phyloP scores from a whole-genome alignment of 345 rosid species.

The Acer campestre region DNA sequence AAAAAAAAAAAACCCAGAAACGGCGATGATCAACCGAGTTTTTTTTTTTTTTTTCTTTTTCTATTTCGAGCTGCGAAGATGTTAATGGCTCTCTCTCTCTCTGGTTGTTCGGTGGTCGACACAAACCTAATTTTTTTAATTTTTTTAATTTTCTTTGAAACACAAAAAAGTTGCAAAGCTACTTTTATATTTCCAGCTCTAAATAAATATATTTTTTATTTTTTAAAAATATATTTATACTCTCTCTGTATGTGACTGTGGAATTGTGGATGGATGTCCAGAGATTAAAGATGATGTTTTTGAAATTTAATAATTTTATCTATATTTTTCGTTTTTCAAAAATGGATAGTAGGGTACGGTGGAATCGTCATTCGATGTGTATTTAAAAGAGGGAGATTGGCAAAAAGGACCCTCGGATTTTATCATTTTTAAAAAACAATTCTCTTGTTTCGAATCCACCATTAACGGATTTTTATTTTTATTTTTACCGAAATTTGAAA shows the following conservation, averaged over 20 bases:
- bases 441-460: too few relatives aligned
- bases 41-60: not conserved
- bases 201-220: not conserved
- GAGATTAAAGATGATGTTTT: not conserved
- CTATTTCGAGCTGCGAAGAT: not conserved
- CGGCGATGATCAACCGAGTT: not conserved
- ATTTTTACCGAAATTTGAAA: too few relatives aligned
- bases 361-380: not conserved
- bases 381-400: too few relatives aligned
- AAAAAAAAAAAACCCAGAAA: not conserved
- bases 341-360: not conserved
- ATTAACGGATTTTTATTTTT: too few relatives aligned
- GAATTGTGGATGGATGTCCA: not conserved
- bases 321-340: too few relatives aligned
- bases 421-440: too few relatives aligned
- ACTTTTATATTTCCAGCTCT: conserved; percentile 2
- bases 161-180: not conserved
- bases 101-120: conserved; percentile 4
- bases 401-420: too few relatives aligned
- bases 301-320: not conserved
- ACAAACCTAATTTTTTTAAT: not conserved
- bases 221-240: not conserved
- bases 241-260: not conserved
- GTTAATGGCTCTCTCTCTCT: conserved; percentile 2
- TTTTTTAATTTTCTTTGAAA: not conserved